phyloP scores from a whole-genome alignment of 163 green algal genomes.

The Prototheca stagnorum region DNA sequence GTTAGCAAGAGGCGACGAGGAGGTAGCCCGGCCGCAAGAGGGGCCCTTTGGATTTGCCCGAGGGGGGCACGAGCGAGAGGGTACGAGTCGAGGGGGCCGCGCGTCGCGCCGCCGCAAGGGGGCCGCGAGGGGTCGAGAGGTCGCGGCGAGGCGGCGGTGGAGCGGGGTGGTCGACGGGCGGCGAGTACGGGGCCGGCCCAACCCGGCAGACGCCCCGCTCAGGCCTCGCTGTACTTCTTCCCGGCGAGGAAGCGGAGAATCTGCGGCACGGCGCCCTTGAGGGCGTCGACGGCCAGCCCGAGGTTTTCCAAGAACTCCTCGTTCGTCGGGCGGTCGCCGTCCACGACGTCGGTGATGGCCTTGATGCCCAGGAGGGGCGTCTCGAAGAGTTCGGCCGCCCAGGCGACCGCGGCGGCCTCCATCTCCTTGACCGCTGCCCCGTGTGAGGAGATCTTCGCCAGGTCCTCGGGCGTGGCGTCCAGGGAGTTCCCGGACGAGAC shows the following conservation, averaged over 20 bases:
- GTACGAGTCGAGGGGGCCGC: too few relatives aligned
- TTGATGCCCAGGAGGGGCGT: slow-evolving; percentile 82
- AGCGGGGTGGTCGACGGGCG: too few relatives aligned
- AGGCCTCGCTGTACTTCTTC: slow-evolving; percentile 55
- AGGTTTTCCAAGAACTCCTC: slow-evolving; percentile 93
- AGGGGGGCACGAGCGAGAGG: too few relatives aligned
- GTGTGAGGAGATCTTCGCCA: slow-evolving; percentile 56
- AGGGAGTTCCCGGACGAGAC: slow-evolving; percentile 82
- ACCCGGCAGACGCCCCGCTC: too few relatives aligned
- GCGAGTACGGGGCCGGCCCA: too few relatives aligned
- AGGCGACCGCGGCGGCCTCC: slow-evolving; percentile 71
- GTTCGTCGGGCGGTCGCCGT: slow-evolving; percentile 60
- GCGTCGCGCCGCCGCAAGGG: too few relatives aligned
- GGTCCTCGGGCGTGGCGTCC: slow-evolving; percentile 63
- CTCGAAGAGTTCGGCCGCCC: slow-evolving; percentile 45
- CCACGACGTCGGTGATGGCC: slow-evolving; percentile 92
- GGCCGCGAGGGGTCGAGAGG: too few relatives aligned
- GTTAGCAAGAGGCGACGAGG: too few relatives aligned
- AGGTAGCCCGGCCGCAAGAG: too few relatives aligned
- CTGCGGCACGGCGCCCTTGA: slow-evolving; percentile 50
- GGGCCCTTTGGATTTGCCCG: too few relatives aligned
- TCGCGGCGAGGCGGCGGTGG: too few relatives aligned
- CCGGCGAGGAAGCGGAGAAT: slow-evolving; percentile 61
- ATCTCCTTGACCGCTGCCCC: slow-evolving; percentile 85
- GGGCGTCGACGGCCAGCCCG: slow-evolving; percentile 41